Percentiles rank a stretch among this genome's conserved stretches.
Conservation (phyloP, 768 basidiomycete species). For the Leccinum uliginosum region DNA sequence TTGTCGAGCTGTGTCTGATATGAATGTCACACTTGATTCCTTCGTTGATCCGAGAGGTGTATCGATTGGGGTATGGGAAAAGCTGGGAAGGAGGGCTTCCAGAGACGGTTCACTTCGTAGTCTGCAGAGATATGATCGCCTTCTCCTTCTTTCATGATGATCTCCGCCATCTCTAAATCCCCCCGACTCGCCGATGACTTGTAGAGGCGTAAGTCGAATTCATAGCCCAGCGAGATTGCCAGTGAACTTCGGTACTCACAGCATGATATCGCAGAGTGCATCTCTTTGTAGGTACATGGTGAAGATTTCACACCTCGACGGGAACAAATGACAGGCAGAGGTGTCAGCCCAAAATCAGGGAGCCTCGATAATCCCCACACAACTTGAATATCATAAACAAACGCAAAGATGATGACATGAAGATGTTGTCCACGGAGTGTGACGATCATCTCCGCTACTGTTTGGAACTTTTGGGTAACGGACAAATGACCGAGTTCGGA, state of each 20-base stretch:
- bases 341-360: neutral
- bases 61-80: conserved; percentile 4
- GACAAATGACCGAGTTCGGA: no score
- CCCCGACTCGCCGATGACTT: no score
- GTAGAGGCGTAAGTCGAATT: neutral
- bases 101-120: neutral
- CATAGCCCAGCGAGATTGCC: neutral
- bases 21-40: conserved; percentile 6
- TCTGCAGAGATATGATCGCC: neutral
- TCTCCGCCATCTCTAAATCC: no score
- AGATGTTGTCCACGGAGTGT: neutral
- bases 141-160: neutral
- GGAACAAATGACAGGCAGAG: neutral
- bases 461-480: neutral
- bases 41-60: conserved; percentile 6
- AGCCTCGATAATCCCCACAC: neutral
- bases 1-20: conserved; percentile 9
- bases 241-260: neutral
- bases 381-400: neutral
- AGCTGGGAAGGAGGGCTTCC: neutral
- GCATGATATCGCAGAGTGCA: neutral
- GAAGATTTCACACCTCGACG: no score
- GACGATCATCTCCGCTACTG: neutral
- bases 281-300: neutral
- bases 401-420: neutral